Evolutionary conservation across 2,329 filamentous ascomycete species (phyloP).

Genomic region (Aspergillus proliferans): DNA sequence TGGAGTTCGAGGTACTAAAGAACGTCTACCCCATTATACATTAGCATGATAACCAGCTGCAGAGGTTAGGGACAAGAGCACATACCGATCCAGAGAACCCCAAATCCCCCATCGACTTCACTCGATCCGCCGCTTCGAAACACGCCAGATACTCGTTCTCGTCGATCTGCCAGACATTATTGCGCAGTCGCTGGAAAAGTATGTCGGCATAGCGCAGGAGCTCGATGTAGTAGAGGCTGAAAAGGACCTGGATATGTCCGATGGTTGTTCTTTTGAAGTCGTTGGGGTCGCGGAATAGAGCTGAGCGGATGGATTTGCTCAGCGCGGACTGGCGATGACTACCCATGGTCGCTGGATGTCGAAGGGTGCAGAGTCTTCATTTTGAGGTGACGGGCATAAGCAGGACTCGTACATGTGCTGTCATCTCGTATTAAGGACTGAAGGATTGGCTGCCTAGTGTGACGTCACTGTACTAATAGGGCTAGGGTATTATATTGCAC

Average conservation of each 20-base stretch:
- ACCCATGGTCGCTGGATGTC: slow-evolving; percentile 12
- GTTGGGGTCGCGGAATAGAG: slow-evolving; percentile 22
- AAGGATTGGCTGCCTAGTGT: not conserved
- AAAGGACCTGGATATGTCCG: slow-evolving; percentile 47
- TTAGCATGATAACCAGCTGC: not conserved
- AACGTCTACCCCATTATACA: slow-evolving; percentile 48
- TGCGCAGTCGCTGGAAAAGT: slow-evolving; percentile 48
- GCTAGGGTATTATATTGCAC: slow-evolving; percentile 5
- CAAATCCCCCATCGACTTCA: slow-evolving; percentile 60
- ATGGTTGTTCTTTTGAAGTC: slow-evolving; percentile 30
- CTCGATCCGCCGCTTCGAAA: slow-evolving; percentile 42
- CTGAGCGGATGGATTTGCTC: slow-evolving; percentile 26
- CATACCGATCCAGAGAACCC: slow-evolving; percentile 64
- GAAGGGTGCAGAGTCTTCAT: too few species aligned
- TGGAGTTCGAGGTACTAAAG: slow-evolving; percentile 60
- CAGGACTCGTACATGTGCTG: not conserved
- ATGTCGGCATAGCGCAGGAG: slow-evolving; percentile 44
- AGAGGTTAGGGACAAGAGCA: not conserved
- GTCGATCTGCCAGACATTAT: slow-evolving; percentile 48
- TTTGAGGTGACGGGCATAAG: too few species aligned
- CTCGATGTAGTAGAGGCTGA: slow-evolving; percentile 47
- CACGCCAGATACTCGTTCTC: slow-evolving; percentile 51
- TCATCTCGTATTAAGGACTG: not conserved
- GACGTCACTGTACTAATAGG: slow-evolving; percentile 13
- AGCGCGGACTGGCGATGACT: slow-evolving; percentile 19